Evolutionary conservation across 805 yeast species (phyloP), one percentile per base, ranked within the genome.

Genomic region (Komagataella ulmi): DNA sequence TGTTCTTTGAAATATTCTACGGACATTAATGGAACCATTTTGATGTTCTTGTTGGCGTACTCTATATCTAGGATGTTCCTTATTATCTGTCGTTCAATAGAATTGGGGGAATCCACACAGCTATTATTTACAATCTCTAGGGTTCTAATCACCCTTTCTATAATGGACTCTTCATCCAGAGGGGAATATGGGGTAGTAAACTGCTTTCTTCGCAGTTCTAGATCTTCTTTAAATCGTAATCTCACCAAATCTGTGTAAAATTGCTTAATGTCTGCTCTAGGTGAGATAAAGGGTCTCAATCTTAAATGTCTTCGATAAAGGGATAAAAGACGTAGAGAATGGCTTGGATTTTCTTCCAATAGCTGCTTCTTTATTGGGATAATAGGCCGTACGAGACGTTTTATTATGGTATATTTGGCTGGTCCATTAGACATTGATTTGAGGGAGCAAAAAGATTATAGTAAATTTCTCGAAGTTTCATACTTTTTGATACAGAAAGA

Each of bases 211-310:
- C 46, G 19, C 14, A 36, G 23, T 10, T 23, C 50, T 6, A 51
- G 43, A 46, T 64, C 61, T 45, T 62, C 62, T 14, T 54, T 44
- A 36, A 62, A 54, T 46, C 60, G 46, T 2, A 57, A 50, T 47
- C 60, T 59, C 12, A 61, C 46, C 17, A 36, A n/a, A 5, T 36
- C 47, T n/a, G 45, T 43, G 47, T 46, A 50, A 6, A 24, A n/a
- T 0, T 47, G 24, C 10, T 46, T 30, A 8, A 50, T 40, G 17
- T 46, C 52, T 23, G 24, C 21, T 17, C 52, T 21, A 5, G 30
- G 17, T 1, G 21, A 17, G 24, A 50, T 46, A n/a, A 50, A 30
- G 12, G 12, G 44, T 10, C 45, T 36, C 30, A 50, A 46, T 10
- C 52, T 21, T 30, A 50, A n/a, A n/a, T 18, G 30, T 3, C 24